Percentiles rank a stretch among this genome's conserved stretches.
These are phyloP conservation scores for Podospora pseudocomata DNA, from an alignment of 495 filamentous ascomycete species.

Conservation along the genomic window DNA sequence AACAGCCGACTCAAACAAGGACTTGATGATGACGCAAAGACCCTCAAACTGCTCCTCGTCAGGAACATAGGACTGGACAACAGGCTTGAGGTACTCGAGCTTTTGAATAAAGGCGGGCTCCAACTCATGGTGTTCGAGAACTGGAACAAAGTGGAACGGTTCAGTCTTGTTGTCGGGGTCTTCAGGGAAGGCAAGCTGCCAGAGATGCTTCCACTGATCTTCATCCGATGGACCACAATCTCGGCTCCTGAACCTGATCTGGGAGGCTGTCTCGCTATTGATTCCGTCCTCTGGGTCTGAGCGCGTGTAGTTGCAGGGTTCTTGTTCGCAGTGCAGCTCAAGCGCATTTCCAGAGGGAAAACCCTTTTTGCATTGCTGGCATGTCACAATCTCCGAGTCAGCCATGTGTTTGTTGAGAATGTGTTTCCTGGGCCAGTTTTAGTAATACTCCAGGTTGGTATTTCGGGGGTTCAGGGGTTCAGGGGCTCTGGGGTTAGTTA, in stretches of 20 bases:
- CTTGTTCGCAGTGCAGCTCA: conserved; percentile 2
- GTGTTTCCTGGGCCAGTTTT: conserved; percentile 1
- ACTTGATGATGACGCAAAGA: not conserved
- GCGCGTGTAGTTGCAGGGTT: conserved; percentile 6
- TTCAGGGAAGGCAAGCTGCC: conserved; percentile 7
- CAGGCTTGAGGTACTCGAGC: conserved; percentile 3
- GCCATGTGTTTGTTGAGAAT: conserved; percentile 12
- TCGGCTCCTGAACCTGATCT: not conserved
- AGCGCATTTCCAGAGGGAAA: conserved; percentile 1
- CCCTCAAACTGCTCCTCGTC: not conserved
- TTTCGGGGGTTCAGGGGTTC: not conserved
- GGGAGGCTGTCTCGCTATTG: conserved; percentile 3
- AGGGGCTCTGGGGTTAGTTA: not conserved
- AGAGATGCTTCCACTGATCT: conserved; percentile 7
- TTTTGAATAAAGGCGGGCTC: not conserved
- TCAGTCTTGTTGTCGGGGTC: not conserved
- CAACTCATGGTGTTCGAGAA: conserved; percentile 5
- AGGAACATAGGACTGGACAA: not conserved
- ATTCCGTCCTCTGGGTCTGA: conserved; percentile 13
- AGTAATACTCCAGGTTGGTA: no score
- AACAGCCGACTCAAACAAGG: conserved; percentile 4
- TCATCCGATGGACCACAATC: conserved; percentile 7
- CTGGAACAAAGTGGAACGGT: not conserved
- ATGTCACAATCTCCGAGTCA: not conserved
- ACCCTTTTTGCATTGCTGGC: conserved; percentile 7